Base-by-base conservation (phyloP, 129 eudicot genomes). In the Heracleum sosnowskyi region DNA sequence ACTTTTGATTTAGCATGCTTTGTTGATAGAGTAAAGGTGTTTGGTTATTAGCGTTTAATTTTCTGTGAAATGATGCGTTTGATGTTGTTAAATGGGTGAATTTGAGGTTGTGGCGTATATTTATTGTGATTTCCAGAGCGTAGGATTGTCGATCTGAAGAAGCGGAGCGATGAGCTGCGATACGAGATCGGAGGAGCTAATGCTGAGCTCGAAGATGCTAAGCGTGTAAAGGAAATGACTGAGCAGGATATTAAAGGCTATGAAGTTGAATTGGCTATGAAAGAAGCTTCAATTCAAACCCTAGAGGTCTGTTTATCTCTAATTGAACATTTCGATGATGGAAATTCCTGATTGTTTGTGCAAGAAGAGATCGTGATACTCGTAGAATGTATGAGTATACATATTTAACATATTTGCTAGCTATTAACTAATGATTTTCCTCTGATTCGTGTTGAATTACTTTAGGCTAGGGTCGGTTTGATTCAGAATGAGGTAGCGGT, bases 181-280 rank as follows among this genome's bases (percentile, higher is more conserved):
- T 86, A 80, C 47, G 85, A 88, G 77, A 81, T 88, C 31, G 88
- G 79, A 9, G 79, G 81, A 28, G 86, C 82, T 46, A 87, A 86
- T 79, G 76, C 45, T 42, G 87, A 88, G 77, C 93, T 88, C 11
- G 89, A 88, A 66, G 87, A 84, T 31, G 83, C 88, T 18, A 93
- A 89, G 81, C 82, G 85, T 39, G 73, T 78, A 36, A 91, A 89
- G 75, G 97, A 91, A 73, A 80, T 70, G 36, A 78, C 85, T 24
- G 98, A 87, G 75, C 94, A 89, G 76, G 91, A 89, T 83, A 79
- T 93, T 45, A 89, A 86, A 82, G 96, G 96, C 81, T 86, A 62
- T 47, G 98, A 93, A 78, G 93, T 93, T 80, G 94, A 93, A 87
- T 64, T 87, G 73, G 79, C 92, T 36, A 83, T 89, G 79, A 84